These are phyloP conservation scores for Podospora fimiseda DNA, from an alignment of 495 filamentous ascomycete genomes.

Conservation along the genomic window DNA sequence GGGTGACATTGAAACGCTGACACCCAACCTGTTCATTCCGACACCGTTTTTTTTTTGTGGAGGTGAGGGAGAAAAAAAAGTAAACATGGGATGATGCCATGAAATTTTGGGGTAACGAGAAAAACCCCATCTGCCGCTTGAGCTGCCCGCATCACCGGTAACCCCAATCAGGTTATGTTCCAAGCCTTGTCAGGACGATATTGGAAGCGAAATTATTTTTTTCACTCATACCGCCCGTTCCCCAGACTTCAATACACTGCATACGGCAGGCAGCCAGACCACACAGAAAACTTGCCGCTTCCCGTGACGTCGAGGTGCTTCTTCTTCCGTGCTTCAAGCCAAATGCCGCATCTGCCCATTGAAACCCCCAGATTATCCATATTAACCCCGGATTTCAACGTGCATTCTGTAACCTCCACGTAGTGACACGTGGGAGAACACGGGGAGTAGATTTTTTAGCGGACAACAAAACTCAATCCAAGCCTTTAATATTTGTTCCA, in stretches of 20 bases:
- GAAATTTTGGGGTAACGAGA: not conserved
- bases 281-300: not conserved
- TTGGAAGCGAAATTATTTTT: slow-evolving; percentile 26
- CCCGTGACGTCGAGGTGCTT: not conserved
- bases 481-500: not conserved
- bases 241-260: not conserved
- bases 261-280: no score
- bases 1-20: no score
- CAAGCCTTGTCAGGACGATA: slow-evolving; percentile 16
- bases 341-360: slow-evolving; percentile 13
- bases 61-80: not conserved
- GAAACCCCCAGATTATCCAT: slow-evolving; percentile 31
- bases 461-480: not conserved
- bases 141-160: not conserved
- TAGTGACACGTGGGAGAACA: slow-evolving; percentile 18
- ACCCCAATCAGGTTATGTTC: slow-evolving; percentile 14
- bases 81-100: not conserved
- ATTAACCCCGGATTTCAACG: slow-evolving; percentile 35
- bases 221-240: slow-evolving; percentile 20
- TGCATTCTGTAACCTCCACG: slow-evolving; percentile 23
- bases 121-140: not conserved
- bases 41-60: not conserved
- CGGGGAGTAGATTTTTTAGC: slow-evolving; percentile 24
- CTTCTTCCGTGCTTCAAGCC: slow-evolving; percentile 1
- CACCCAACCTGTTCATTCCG: no score